Evolutionary conservation across 768 basidiomycete genomes (phyloP), one percentile per base, ranked within the genome.

Genomic region (Suillus lakei): DNA sequence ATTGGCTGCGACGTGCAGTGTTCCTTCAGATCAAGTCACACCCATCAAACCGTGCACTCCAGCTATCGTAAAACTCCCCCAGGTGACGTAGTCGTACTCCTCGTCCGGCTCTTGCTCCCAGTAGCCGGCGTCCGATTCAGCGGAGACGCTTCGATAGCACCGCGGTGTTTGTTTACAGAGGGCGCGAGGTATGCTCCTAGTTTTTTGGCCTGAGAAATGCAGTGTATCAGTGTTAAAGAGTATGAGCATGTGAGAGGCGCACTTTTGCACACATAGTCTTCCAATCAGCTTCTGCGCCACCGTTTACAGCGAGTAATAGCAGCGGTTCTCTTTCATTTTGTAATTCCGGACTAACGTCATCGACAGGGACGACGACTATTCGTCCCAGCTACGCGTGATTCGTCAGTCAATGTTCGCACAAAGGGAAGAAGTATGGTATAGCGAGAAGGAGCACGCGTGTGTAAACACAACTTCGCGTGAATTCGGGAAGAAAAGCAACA

Each of bases 281-380:
- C 91, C 90, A 93, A n/a, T 86, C 84, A 8, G 88, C 85, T 53
- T 74, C 78, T 46, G 84, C 75, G 26, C 85, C 84, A 39, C 88
- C 83, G 67, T 90, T 91, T 67, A 93, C 77, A 3, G 88, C 91
- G 51, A 93, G 81, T 54, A 94, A 78, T 85, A 93, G 82, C 62
- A 91, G 68, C 12, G 92, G 92, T 10, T 82, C 76, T n/a, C 71
- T 69, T 8, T 67, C 67, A 13, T 73, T 75, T 5, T 70, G 67
- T 77, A 78, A 67, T 76, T 59, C 70, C 62, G 0, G 30, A 65
- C 64, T 21, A 41, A 66, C 67, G 38, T 67, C 38, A 16, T 87
- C 82, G 21, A 93, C 82, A 5, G 90, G 87, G 8, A 91, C 73
- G 16, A 93, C 90, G 26, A 91, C 77, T 41, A 93, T 85, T 48